phyloP scores from a whole-genome alignment of 306 rosid genomes.

The Ormosia semicastrata region DNA sequence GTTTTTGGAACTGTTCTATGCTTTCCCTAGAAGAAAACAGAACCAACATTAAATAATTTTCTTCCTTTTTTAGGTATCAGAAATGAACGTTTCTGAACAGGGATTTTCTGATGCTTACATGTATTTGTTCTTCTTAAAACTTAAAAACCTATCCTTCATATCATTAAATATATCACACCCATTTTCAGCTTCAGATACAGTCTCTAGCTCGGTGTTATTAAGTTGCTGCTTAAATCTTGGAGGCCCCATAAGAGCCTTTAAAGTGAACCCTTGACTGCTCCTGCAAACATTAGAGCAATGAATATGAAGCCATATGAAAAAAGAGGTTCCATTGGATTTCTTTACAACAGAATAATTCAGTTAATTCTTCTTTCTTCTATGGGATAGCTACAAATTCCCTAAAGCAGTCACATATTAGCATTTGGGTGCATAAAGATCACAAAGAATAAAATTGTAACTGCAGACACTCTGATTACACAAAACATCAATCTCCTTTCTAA shows the following conservation, averaged over 20 bases:
- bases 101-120: slow-evolving; percentile 50
- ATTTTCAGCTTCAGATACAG: slow-evolving; percentile 41
- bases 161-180: slow-evolving; percentile 52
- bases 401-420: slow-evolving; percentile 31
- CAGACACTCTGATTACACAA: not conserved
- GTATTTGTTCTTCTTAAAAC: slow-evolving; percentile 69
- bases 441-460: slow-evolving; percentile 3
- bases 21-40: slow-evolving; percentile 54
- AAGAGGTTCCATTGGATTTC: not conserved
- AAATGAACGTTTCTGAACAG: not conserved
- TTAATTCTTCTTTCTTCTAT: slow-evolving; percentile 22
- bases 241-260: slow-evolving; percentile 66
- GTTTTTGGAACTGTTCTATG: slow-evolving; percentile 64
- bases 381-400: slow-evolving; percentile 33
- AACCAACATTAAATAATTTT: slow-evolving; percentile 23
- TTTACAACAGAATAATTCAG: slow-evolving; percentile 18
- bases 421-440: not conserved
- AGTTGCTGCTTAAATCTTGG: slow-evolving; percentile 51
- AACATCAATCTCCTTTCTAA: slow-evolving; percentile 15
- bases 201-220: slow-evolving; percentile 38
- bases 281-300: slow-evolving; percentile 41
- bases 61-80: slow-evolving; percentile 9
- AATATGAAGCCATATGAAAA: not conserved
- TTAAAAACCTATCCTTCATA: slow-evolving; percentile 70
- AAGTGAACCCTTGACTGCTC: slow-evolving; percentile 40